Evolutionary conservation across 1,284 basidiomycete genomes (phyloP).

Genomic region (Cutaneotrichosporon sp.): DNA sequence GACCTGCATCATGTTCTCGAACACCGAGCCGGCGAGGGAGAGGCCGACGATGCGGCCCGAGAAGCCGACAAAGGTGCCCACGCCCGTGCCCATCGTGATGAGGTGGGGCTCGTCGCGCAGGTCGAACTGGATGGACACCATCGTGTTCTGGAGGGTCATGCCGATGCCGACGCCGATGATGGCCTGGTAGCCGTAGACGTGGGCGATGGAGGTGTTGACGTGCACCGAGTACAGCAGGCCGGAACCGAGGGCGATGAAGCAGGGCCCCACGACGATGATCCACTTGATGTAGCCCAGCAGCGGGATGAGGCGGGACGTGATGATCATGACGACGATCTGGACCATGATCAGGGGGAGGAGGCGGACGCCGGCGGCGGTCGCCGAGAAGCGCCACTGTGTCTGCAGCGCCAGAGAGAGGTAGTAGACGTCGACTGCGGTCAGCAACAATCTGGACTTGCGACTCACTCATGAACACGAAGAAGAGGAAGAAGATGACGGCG

Average conservation of each 20-base stretch:
- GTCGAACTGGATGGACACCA: conserved; percentile 50
- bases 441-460: conserved; percentile 40
- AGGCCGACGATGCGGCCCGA: conserved; percentile 50
- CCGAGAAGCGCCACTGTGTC: conserved; percentile 48
- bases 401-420: conserved; percentile 47
- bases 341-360: conserved; percentile 50
- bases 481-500: conserved; percentile 27
- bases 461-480: conserved; percentile 45
- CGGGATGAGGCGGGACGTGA: conserved; percentile 44
- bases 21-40: conserved; percentile 50
- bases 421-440: conserved; percentile 37
- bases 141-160: conserved; percentile 44
- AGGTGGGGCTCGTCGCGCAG: conserved; percentile 43
- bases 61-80: conserved; percentile 46
- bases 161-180: conserved; percentile 50
- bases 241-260: conserved; percentile 38
- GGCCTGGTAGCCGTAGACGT: conserved; percentile 48
- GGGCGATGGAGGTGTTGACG: conserved; percentile 28
- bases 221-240: conserved; percentile 49
- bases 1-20: conserved; percentile 48
- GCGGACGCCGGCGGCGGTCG: conserved; percentile 48
- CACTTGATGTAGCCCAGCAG: conserved; percentile 46
- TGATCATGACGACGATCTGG: conserved; percentile 49
- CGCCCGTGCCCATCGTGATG: conserved; percentile 43
- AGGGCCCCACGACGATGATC: conserved; percentile 45